phyloP scores from a whole-genome alignment of 495 filamentous ascomycete genomes.

The Bathelium albidoporum region DNA sequence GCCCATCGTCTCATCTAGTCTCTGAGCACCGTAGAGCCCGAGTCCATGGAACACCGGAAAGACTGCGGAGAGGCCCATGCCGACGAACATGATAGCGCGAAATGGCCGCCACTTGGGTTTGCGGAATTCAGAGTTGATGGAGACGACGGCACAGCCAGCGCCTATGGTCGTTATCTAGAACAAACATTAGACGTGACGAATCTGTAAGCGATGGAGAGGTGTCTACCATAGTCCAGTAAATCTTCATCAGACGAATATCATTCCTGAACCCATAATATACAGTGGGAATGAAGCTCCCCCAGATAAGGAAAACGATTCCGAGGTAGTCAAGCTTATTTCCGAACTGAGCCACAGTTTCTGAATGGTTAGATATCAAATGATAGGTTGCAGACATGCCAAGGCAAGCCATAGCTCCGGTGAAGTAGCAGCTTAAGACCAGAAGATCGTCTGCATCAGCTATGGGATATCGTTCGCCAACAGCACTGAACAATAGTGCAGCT shows the following conservation, averaged over 20 bases:
- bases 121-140: constrained; percentile 68
- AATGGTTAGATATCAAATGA: constrained; percentile 62
- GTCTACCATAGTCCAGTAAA: constrained; percentile 66
- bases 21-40: constrained; percentile 44
- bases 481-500: constrained; percentile 36
- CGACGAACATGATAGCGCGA: constrained; percentile 83
- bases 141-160: constrained; percentile 61
- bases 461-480: constrained; percentile 55
- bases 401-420: constrained; percentile 62
- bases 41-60: constrained; percentile 72
- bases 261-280: constrained; percentile 82
- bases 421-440: constrained; percentile 66
- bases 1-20: constrained; percentile 61
- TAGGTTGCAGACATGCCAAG: constrained; percentile 79
- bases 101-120: constrained; percentile 74
- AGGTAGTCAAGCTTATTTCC: constrained; percentile 79
- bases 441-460: constrained; percentile 55
- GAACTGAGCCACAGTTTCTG: constrained; percentile 43
- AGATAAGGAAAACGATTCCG: constrained; percentile 81
- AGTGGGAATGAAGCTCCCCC: constrained; percentile 76
- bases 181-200: neutral
- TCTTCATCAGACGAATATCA: constrained; percentile 45
- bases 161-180: constrained; percentile 65
- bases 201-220: neutral
- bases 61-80: constrained; percentile 73